These are phyloP conservation scores for Paraconiothyrium brasiliense DNA, from an alignment of 2,329 filamentous ascomycete species.

Conservation along the genomic window DNA sequence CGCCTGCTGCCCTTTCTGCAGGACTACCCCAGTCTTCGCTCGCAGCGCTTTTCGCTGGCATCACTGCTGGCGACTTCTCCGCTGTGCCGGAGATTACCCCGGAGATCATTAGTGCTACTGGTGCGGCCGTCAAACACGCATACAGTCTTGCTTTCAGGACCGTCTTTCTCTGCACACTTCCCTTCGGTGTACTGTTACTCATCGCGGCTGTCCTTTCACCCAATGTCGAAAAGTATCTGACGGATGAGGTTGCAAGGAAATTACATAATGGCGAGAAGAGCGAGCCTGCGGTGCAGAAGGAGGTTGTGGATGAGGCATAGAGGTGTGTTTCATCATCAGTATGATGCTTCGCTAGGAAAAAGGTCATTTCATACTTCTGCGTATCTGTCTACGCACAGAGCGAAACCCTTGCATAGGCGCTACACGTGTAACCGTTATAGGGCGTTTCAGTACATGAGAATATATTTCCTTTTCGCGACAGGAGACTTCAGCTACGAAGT, in stretches of 20 bases:
- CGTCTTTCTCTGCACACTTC: constrained; percentile 56
- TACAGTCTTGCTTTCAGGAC: constrained; percentile 53
- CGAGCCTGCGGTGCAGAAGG: constrained; percentile 23
- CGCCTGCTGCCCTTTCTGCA: constrained; percentile 29
- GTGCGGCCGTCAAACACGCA: constrained; percentile 26
- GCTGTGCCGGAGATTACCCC: constrained; percentile 33
- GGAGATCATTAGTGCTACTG: constrained; percentile 28
- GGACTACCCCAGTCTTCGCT: constrained; percentile 34
- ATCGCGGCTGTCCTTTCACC: constrained; percentile 51
- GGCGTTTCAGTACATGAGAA: too few species aligned
- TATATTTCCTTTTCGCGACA: too few species aligned
- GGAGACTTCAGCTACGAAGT: too few species aligned
- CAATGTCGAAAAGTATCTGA: constrained; percentile 56
- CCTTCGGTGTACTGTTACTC: constrained; percentile 49
- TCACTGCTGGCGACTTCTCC: constrained; percentile 33
- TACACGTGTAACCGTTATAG: too few species aligned
- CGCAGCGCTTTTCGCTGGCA: constrained; percentile 30
- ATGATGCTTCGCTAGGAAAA: background rate
- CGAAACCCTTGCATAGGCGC: too few species aligned
- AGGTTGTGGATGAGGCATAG: constrained; percentile 24
- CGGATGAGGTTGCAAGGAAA: constrained; percentile 56
- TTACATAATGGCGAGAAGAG: constrained; percentile 43
- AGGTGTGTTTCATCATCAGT: background rate
- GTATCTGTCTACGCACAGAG: too few species aligned
- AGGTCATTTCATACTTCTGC: too few species aligned